Percentiles rank a stretch among this genome's conserved stretches.
These are phyloP conservation scores for Gloeopeniophorella convolvens DNA, from an alignment of 768 basidiomycete species.

Conservation along the genomic window DNA sequence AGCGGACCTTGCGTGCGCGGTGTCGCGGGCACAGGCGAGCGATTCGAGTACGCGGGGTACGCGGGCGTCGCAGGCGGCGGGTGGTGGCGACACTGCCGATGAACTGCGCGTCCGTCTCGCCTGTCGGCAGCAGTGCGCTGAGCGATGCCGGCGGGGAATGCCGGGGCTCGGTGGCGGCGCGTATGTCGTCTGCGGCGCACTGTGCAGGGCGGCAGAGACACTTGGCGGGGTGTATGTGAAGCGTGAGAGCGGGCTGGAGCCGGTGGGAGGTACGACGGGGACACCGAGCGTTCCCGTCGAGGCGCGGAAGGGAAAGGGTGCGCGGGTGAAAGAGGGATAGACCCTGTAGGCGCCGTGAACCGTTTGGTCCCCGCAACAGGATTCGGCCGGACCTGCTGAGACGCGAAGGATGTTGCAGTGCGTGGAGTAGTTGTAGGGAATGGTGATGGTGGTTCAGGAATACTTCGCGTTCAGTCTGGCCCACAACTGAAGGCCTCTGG, in stretches of 20 bases:
- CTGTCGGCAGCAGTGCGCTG: slow-evolving; percentile 11
- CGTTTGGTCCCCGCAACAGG: slow-evolving; percentile 52
- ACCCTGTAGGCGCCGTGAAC: slow-evolving; percentile 32
- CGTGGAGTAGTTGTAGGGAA: slow-evolving; percentile 43
- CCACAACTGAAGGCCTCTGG: slow-evolving; percentile 20
- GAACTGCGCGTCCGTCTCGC: slow-evolving; percentile 19
- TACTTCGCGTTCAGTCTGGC: slow-evolving; percentile 34
- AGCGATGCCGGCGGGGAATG: slow-evolving; percentile 20
- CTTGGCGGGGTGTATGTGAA: slow-evolving; percentile 14
- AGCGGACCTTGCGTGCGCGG: slow-evolving; percentile 54
- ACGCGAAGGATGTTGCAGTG: slow-evolving; percentile 20
- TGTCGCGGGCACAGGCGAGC: slow-evolving; percentile 38
- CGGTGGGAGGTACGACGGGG: slow-evolving; percentile 17
- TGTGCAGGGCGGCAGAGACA: not conserved
- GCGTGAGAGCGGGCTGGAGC: slow-evolving; percentile 10
- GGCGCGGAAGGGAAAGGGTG: slow-evolving; percentile 24
- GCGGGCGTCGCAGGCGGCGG: slow-evolving; percentile 53
- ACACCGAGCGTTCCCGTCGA: slow-evolving; percentile 28
- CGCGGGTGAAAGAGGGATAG: slow-evolving; percentile 29
- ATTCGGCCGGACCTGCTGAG: slow-evolving; percentile 21
- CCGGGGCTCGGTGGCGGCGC: slow-evolving; percentile 12
- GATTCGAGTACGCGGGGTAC: slow-evolving; percentile 60
- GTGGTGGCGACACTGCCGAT: slow-evolving; percentile 15
- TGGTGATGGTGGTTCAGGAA: slow-evolving; percentile 77
- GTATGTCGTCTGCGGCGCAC: slow-evolving; percentile 17